Evolutionary conservation across 805 yeast species (phyloP), one percentile per base, ranked within the genome.

Genomic region (Pichia eremophila): DNA sequence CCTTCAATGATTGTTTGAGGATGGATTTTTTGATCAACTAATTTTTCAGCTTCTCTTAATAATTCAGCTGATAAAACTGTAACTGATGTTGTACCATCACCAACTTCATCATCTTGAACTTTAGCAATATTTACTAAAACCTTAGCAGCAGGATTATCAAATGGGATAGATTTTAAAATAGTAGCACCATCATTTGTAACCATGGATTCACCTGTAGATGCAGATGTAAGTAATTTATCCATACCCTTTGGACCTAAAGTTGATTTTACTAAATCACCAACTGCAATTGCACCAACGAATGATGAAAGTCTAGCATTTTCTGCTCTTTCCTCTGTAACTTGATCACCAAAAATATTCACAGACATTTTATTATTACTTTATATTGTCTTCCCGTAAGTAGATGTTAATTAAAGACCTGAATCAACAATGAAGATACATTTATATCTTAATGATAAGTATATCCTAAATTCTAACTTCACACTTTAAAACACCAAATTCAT

Each of bases 171-270:
- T 60, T 90, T 89, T 54, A 93, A 71, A 54, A 93, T 93, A 3
- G 99, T 93, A 44, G 99, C 99, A 52, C 99, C 99, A 70, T 93
- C 99, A 65, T 93, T 93, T 43, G 99, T 93, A 37, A 93, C 90
- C 61, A 90, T 61, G 3, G 93, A 74, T 47, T 73, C 74, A 42
- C 86, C 87, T 40, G 93, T 78, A 5, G 89, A 75, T 18, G 96
- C 85, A 54, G 95, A 82, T 61, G 88, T 96, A 52, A 93, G 72
- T 53, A 93, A 72, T 65, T 93, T 93, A 67, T 93, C 99, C 98
- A 93, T 91, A 53, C 99, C 99, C 63, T 93, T 91, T 52, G 99
- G 99, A 15, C 99, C 99, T 54, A 93, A 71, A 3, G 99, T 85
- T 31, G 89, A 73, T 67, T 91, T 91, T 41, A 91, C 99, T 51